Evolutionary conservation across 2,329 filamentous ascomycete genomes (phyloP).

Genomic region (Alternaria novae-zelandiae): DNA sequence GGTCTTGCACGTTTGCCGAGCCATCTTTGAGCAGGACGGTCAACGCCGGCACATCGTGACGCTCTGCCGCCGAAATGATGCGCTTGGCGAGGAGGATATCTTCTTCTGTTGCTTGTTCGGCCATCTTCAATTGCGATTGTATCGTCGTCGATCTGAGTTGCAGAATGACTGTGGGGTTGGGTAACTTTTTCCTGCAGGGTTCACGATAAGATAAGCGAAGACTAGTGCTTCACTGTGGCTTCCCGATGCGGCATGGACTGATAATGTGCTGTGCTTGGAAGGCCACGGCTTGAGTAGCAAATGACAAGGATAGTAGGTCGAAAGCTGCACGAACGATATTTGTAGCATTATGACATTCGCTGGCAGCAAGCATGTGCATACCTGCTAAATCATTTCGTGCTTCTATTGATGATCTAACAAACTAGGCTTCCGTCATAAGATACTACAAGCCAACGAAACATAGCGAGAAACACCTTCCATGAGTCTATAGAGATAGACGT

Average conservation of each 20-base stretch:
- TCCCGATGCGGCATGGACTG: constrained; percentile 6
- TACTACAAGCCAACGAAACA: constrained; percentile 15
- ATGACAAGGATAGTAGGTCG: neutral
- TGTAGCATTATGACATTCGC: too few species aligned
- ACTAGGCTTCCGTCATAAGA: neutral
- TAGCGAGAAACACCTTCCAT: constrained; percentile 1
- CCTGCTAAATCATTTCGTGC: neutral
- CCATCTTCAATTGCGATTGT: constrained; percentile 30
- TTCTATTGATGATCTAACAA: neutral
- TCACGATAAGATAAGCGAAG: constrained; percentile 18
- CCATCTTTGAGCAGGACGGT: constrained; percentile 45
- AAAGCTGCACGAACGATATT: neutral
- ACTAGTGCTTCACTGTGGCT: constrained; percentile 16
- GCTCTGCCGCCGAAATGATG: constrained; percentile 45
- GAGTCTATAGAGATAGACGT: constrained; percentile 9
- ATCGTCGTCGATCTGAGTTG: neutral
- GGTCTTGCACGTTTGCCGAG: constrained; percentile 47
- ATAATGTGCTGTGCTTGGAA: neutral
- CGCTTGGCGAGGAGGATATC: constrained; percentile 47
- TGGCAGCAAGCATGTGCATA: neutral
- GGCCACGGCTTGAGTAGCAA: neutral
- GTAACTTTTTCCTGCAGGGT: constrained; percentile 13
- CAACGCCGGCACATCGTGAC: constrained; percentile 43
- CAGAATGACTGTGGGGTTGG: constrained; percentile 15
- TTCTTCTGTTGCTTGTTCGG: constrained; percentile 43